phyloP scores from a whole-genome alignment of 2,329 filamentous ascomycete genomes.

The Penicillium sp. region DNA sequence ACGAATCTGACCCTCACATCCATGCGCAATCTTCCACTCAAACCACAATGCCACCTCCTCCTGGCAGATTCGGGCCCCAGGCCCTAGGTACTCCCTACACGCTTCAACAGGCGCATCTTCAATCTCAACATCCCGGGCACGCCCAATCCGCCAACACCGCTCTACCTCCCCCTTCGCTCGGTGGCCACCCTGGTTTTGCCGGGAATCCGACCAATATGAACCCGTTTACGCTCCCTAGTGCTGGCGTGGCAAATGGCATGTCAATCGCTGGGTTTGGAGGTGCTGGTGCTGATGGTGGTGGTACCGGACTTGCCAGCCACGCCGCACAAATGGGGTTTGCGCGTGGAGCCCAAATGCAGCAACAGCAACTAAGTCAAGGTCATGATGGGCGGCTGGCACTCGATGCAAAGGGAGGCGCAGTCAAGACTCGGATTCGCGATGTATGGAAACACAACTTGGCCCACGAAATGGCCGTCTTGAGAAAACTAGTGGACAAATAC shows the following conservation, averaged over 20 bases:
- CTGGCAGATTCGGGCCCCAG: constrained; percentile 61
- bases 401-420: constrained; percentile 60
- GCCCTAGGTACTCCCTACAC: constrained; percentile 63
- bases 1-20: constrained; percentile 30
- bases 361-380: constrained; percentile 55
- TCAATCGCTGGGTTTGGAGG: constrained; percentile 61
- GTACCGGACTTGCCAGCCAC: constrained; percentile 79
- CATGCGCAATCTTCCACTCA: constrained; percentile 22
- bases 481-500: constrained; percentile 84
- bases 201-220: constrained; percentile 67
- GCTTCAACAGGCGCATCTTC: constrained; percentile 53
- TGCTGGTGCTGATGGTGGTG: constrained; percentile 58
- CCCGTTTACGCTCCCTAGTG: constrained; percentile 62
- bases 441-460: constrained; percentile 93
- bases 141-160: constrained; percentile 52
- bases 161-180: constrained; percentile 62
- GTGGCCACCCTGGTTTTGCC: constrained; percentile 70
- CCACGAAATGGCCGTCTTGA: constrained; percentile 84
- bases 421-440: constrained; percentile 83
- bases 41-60: constrained; percentile 59
- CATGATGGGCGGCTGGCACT: constrained; percentile 59
- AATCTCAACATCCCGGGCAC: constrained; percentile 41
- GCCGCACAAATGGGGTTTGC: constrained; percentile 86
- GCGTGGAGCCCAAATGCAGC: constrained; percentile 69
- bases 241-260: constrained; percentile 57